A percentile compares a stretch with the other conserved stretches of the same genome.
These are phyloP conservation scores for Areca catechu DNA, from an alignment of 176 grass and related monocot genomes.

Conservation along the genomic window DNA sequence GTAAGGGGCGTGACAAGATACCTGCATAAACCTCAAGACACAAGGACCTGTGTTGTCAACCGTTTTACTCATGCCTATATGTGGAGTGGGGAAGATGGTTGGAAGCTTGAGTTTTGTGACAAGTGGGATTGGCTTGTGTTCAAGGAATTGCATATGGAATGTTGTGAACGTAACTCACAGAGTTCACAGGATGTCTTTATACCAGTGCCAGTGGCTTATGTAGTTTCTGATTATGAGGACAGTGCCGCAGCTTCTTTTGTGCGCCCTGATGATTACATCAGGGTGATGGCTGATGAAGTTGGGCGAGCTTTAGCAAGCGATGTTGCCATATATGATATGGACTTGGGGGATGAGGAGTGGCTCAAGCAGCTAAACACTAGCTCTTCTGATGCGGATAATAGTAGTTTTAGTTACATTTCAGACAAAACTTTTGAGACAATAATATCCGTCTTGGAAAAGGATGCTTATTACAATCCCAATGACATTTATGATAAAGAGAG, in stretches of 20 bases:
- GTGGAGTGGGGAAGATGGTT: constrained; percentile 68
- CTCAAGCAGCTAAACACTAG: constrained; percentile 32
- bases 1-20: constrained; percentile 38
- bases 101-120: constrained; percentile 79
- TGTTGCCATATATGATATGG: constrained; percentile 60
- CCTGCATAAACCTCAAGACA: constrained; percentile 51
- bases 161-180: constrained; percentile 45
- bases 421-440: constrained; percentile 61
- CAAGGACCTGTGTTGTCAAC: constrained; percentile 57
- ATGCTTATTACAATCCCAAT: constrained; percentile 51
- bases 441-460: constrained; percentile 73
- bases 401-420: constrained; percentile 23
- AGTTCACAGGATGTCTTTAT: constrained; percentile 18
- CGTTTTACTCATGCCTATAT: constrained; percentile 82
- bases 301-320: constrained; percentile 37
- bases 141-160: constrained; percentile 73
- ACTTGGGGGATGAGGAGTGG: constrained; percentile 79
- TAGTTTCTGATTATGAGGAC: constrained; percentile 38
- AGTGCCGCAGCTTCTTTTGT: constrained; percentile 35
- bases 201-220: constrained; percentile 51
- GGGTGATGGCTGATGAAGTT: constrained; percentile 56
- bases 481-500: constrained; percentile 30
- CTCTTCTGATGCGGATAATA: constrained; percentile 26
- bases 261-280: constrained; percentile 55
- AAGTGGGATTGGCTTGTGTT: constrained; percentile 90